Base-by-base conservation (phyloP, 306 rosid genomes). In the Erythrophleum fordii region DNA sequence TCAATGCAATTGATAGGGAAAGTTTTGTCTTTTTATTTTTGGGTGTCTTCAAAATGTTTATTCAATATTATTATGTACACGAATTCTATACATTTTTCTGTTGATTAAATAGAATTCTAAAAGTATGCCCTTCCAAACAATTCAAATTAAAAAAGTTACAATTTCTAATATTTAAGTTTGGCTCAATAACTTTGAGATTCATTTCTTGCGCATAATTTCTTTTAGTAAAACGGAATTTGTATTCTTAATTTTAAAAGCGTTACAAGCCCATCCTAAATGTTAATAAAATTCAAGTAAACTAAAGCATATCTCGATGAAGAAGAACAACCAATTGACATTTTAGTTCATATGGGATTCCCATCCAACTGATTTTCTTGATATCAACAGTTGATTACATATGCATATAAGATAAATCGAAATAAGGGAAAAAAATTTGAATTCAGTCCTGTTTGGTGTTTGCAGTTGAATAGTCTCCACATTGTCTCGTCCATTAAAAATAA, bases 1-100 rank as follows among this genome's bases (percentile, higher is more conserved):
- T 62, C 51, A 62, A 66, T 77, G 53, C 72, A 20, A 22, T 66
- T 71, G 77, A 61, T 61, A 68, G 16, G 41, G 51, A 22, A 31
- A 31, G 34, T 31, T 31, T 31, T 31, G 2, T 31, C 4, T 31
- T 31, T 31, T 4, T 4, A 4, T 31, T 1, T 1, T 31, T 31
- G 34, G 34, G 34, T n/a, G n/a, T n/a, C n/a, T n/a, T n/a, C 34
- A 4, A 31, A 31, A 31, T 31, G 34, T 31, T 31, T 31, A 31
- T 4, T 31, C 4, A 52, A 39, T 39, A 7, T 2, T 4, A 39
- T 39, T 39, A 39, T 39, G 42, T 39, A 39, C 9, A 39, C 42
- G 42, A 39, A 7, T 39, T 39, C 42, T 39, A 4, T 2, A 39
- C 0, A 13, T 13, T 12, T 5, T 28, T 60, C 17, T 13, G 0